Percentiles rank a stretch among this genome's conserved stretches.
These are phyloP conservation scores for Capsicum chinense DNA, from an alignment of 257 asterid genomes.

Conservation along the genomic window DNA sequence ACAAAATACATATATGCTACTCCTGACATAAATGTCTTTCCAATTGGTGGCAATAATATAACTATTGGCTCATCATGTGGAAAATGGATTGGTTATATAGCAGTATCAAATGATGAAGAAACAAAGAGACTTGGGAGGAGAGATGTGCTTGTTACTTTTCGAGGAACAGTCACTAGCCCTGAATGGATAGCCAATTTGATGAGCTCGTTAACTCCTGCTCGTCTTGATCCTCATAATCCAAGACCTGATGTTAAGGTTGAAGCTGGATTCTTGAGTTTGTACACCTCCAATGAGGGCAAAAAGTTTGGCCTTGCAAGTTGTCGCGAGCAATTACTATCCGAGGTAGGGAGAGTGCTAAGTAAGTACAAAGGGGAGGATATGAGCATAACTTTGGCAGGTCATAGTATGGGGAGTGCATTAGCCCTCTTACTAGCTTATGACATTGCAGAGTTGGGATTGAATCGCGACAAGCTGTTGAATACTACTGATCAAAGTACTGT, in stretches of 20 bases:
- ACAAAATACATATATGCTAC: constrained; percentile 68
- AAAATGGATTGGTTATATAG: constrained; percentile 70
- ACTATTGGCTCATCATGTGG: constrained; percentile 31
- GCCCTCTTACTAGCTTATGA: constrained; percentile 60
- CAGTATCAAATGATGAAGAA: constrained; percentile 45
- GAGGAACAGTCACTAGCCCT: constrained; percentile 60
- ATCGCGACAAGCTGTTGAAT: background rate
- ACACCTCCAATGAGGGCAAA: constrained; percentile 46
- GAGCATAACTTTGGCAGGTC: constrained; percentile 66
- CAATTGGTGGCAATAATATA: background rate
- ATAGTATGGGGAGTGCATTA: constrained; percentile 80
- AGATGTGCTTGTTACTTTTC: constrained; percentile 59
- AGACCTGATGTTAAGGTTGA: constrained; percentile 62
- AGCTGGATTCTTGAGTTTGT: constrained; percentile 65
- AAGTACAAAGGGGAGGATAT: constrained; percentile 47
- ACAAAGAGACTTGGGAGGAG: constrained; percentile 51
- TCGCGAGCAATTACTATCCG: constrained; percentile 68
- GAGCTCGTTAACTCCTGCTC: constrained; percentile 63
- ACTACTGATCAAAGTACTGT: background rate
- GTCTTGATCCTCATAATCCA: constrained; percentile 54
- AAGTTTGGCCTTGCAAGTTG: constrained; percentile 65
- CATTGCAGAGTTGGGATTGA: constrained; percentile 64
- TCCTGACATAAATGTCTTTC: constrained; percentile 39
- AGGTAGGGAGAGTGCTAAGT: constrained; percentile 52
- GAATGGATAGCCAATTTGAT: constrained; percentile 72